Evolutionary conservation across 1,139 yeast species (phyloP).

Genomic region (Geotrichum restrictum): DNA sequence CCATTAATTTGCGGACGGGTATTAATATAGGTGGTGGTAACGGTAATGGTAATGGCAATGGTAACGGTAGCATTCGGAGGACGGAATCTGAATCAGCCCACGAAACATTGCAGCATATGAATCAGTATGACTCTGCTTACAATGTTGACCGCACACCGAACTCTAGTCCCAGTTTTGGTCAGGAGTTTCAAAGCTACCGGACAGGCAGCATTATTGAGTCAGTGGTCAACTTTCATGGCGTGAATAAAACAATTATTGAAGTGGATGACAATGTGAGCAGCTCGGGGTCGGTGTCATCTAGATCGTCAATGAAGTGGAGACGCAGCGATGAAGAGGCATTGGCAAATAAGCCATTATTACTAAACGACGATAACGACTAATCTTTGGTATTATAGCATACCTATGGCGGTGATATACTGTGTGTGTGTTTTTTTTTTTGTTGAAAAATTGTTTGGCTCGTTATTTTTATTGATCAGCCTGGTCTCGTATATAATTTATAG

Average conservation of each 20-base stretch:
- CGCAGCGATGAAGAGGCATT: neutral
- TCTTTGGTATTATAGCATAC: too few relatives aligned
- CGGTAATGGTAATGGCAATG: too few relatives aligned
- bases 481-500: too few relatives aligned
- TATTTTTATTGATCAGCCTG: too few relatives aligned
- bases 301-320: neutral
- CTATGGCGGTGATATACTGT: neutral
- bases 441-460: neutral
- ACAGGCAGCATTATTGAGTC: slow-evolving; percentile 70
- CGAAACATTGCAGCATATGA: too few relatives aligned
- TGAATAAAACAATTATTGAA: slow-evolving; percentile 80
- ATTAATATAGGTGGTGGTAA: too few relatives aligned
- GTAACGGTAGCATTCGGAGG: too few relatives aligned
- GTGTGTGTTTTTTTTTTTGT: neutral
- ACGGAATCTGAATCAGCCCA: too few relatives aligned
- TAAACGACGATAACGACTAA: neutral
- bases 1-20: too few relatives aligned
- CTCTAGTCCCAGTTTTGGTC: too few relatives aligned
- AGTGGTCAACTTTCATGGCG: slow-evolving; percentile 77
- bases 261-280: slow-evolving; percentile 31
- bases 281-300: neutral
- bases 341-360: neutral
- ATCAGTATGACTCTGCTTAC: too few relatives aligned
- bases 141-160: too few relatives aligned
- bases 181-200: slow-evolving; percentile 34